Conservation (phyloP, 2,329 filamentous ascomycete species). For the Arthrobotrys entomopaga region DNA sequence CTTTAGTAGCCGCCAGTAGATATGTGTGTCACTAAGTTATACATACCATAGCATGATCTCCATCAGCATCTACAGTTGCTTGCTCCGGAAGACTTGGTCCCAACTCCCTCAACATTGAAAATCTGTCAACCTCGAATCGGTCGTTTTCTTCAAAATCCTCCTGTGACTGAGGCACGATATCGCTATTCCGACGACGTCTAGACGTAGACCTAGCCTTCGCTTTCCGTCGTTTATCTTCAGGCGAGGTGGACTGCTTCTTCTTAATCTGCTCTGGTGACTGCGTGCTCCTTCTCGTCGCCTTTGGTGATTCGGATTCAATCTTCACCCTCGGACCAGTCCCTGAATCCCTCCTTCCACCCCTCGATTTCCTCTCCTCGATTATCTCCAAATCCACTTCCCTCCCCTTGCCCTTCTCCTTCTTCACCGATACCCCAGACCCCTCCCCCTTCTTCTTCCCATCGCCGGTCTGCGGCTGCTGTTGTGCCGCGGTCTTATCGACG, state of each 20-base stretch:
- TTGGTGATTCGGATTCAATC: conserved; percentile 54
- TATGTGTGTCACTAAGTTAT: not conserved
- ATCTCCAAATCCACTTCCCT: conserved; percentile 56
- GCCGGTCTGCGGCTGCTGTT: conserved; percentile 51
- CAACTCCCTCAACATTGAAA: conserved; percentile 46
- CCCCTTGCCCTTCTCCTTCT: conserved; percentile 50
- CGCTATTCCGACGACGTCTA: conserved; percentile 40
- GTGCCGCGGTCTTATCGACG: conserved; percentile 51
- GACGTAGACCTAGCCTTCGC: conserved; percentile 47
- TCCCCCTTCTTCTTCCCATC: conserved; percentile 56
- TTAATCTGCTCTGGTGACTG: conserved; percentile 29
- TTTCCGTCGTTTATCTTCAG: conserved; percentile 49
- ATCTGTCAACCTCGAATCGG: conserved; percentile 56
- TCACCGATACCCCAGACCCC: conserved; percentile 34
- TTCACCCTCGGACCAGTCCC: conserved; percentile 46
- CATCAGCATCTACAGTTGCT: conserved; percentile 40
- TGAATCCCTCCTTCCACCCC: conserved; percentile 35
- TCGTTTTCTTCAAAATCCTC: conserved; percentile 58
- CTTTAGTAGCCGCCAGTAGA: conserved; percentile 13
- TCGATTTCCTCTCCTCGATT: conserved; percentile 56
- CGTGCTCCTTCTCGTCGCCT: conserved; percentile 33
- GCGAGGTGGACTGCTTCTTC: conserved; percentile 49
- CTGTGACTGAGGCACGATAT: conserved; percentile 47
- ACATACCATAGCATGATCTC: conserved; percentile 56
- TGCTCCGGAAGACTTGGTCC: conserved; percentile 35